Evolutionary conservation across 768 basidiomycete genomes (phyloP), one percentile per base, ranked within the genome.

Genomic region (Lyophyllum atratum): DNA sequence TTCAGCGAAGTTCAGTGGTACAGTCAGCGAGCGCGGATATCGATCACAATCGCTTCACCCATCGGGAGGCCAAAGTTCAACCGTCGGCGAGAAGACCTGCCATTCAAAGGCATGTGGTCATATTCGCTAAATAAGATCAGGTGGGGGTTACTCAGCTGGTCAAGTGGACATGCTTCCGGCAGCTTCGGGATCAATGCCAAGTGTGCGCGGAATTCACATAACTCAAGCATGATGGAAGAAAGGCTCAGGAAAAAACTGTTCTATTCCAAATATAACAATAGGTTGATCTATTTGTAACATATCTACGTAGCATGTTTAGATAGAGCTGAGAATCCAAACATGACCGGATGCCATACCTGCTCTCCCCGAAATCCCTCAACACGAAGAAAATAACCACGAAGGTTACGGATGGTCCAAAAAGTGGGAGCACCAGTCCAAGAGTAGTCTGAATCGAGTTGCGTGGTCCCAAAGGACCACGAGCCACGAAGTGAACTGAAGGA

Each of bases 401-500:
- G 51, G 58, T 49, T 59, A 24, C 21, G 46, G 49, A 21, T n/a
- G 22, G 25, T 45, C 59, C 59, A 63, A 63, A 68, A 65, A 69
- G 67, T 69, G 63, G 65, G 49, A 59, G 28, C 71, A 69, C 73
- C 79, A 81, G 80, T 71, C 74, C 70, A 70, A 82, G 81, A 83
- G 76, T 80, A 83, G 80, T 83, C 81, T 81, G 80, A 83, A 81
- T 82, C 78, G 77, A 83, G 80, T 82, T 81, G 68, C 76, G 70
- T 69, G 60, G 59, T 55, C 63, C 55, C 39, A 57, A 62, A 58
- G 63, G 49, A 61, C 39, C 68, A 69, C 67, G 76, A 70, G 76
- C 79, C 74, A 74, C 80, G 76, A 81, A 81, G 77, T 80, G 77
- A 66, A 79, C 81, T 81, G 44, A 82, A 81, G 76, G 74, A 70